phyloP scores from a whole-genome alignment of 495 filamentous ascomycete species.

The Talaromyces nanjingensis region DNA sequence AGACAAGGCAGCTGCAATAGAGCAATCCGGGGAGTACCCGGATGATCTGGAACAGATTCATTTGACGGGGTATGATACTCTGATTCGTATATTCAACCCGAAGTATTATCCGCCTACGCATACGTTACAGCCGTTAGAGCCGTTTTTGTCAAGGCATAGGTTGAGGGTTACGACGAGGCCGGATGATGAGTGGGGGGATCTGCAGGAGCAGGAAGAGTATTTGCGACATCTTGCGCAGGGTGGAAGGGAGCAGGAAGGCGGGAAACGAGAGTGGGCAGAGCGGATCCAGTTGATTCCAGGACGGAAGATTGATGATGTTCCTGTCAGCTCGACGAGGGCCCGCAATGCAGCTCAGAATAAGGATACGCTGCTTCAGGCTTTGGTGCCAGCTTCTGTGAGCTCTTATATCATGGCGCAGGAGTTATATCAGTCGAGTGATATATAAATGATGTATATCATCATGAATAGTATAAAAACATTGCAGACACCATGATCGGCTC shows the following conservation, averaged over 20 bases:
- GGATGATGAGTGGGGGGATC: conserved; percentile 57
- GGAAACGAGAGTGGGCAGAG: conserved; percentile 56
- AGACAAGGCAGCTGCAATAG: conserved; percentile 72
- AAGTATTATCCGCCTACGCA: conserved; percentile 71
- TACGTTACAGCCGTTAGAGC: conserved; percentile 49
- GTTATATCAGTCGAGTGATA: conserved; percentile 24
- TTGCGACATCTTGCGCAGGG: conserved; percentile 45
- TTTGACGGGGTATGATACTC: conserved; percentile 80
- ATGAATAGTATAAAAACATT: not conserved
- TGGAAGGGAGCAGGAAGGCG: conserved; percentile 49
- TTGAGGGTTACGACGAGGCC: conserved; percentile 68
- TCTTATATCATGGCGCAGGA: conserved; percentile 45
- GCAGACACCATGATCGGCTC: not conserved
- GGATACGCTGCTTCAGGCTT: conserved; percentile 43
- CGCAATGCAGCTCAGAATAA: conserved; percentile 55
- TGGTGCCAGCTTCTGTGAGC: conserved; percentile 58
- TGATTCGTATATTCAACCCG: conserved; percentile 72
- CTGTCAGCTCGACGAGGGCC: conserved; percentile 75
- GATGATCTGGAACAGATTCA: conserved; percentile 56
- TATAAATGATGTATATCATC: not conserved
- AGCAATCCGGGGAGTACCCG: conserved; percentile 43
- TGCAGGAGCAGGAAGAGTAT: conserved; percentile 53
- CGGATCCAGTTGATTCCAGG: conserved; percentile 66
- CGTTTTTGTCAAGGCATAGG: conserved; percentile 63
- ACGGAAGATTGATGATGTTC: conserved; percentile 40